Evolutionary conservation across 164 flowering plant genomes (phyloP), one percentile per base, ranked within the genome.

Genomic region (Vitis amurensis): DNA sequence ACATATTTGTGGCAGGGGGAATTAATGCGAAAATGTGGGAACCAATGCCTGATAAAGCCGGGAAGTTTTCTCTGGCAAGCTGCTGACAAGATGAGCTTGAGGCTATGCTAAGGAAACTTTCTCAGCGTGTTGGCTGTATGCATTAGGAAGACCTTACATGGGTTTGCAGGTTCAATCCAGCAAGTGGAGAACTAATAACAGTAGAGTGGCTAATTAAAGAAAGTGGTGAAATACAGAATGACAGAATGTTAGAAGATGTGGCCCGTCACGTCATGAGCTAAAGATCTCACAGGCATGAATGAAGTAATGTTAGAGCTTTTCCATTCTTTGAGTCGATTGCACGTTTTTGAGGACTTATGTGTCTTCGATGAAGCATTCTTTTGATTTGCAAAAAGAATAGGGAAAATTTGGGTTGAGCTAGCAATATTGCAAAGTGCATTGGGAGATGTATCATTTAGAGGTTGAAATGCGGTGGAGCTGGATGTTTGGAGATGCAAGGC

Each of bases 331-430:
- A 68, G 29, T 58, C 59, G 15, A 75, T 56, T 14, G 81, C 7
- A 12, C 44, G 15, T 83, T 81, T 50, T 63, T 86, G 72, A 82
- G 63, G 44, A 70, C 0, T 17, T 74, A 11, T 76, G 68, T 79
- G 80, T 73, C 76, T n/a, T 84, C 53, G 81, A 83, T 68, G 89
- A n/a, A 89, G 73, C 87, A n/a, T 91, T 59, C 9, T 91, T 16
- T 1, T 15, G 50, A 52, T 86, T 66, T 93, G n/a, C n/a, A 91
- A 72, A 80, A 64, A 73, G 91, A 84, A 59, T 73, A 59, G 0
- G 85, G 88, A 13, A 83, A 87, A 73, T 88, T 80, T 74, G n/a
- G n/a, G 4, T 75, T 51, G 87, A 83, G 90, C 93, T 61, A n/a
- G 85, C 87, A 53, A 74, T 30, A 80, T 85, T 58, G 91, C 91